Conservation (phyloP, 352 stramenopile species). For the Phytopythium vexans region DNA sequence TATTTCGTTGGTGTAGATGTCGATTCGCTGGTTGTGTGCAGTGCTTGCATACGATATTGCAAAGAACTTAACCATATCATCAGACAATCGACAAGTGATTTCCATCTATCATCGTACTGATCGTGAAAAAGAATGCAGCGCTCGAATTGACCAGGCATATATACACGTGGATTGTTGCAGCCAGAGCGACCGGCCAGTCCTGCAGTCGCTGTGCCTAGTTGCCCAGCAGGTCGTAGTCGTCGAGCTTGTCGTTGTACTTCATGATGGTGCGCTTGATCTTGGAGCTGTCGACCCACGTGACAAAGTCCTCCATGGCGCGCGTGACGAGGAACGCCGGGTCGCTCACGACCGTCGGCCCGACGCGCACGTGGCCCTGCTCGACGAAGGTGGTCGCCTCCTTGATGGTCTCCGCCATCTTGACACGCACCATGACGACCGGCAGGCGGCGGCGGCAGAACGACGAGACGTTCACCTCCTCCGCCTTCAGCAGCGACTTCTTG, state of each 20-base stretch:
- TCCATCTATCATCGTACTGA: too few species aligned
- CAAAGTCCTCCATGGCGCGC: slow-evolving; percentile 98
- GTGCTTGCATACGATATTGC: too few species aligned
- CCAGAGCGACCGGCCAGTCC: not conserved
- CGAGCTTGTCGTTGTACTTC: slow-evolving; percentile 99
- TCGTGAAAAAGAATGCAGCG: too few species aligned
- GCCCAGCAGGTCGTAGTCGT: slow-evolving; percentile 99
- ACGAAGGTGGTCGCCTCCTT: slow-evolving; percentile 98
- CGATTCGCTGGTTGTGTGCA: too few species aligned
- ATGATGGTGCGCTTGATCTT: slow-evolving; percentile 98
- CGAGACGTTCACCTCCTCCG: slow-evolving; percentile 96
- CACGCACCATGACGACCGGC: slow-evolving; percentile 98
- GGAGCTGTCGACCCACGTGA: slow-evolving; percentile 98
- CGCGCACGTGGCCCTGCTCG: slow-evolving; percentile 97
- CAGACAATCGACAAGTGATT: too few species aligned
- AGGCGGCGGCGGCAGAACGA: slow-evolving; percentile 94
- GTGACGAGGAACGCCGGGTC: slow-evolving; percentile 98
- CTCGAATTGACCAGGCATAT: not conserved
- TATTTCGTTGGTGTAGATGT: too few species aligned
- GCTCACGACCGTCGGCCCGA: slow-evolving; percentile 89
- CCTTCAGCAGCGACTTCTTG: slow-evolving; percentile 96
- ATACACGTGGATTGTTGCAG: not conserved
- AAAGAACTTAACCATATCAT: too few species aligned
- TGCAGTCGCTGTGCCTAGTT: slow-evolving; percentile 55
- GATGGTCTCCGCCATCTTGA: slow-evolving; percentile 99